Conservation (phyloP, 1,284 basidiomycete species). For the Papiliotrema fonsecae region DNA sequence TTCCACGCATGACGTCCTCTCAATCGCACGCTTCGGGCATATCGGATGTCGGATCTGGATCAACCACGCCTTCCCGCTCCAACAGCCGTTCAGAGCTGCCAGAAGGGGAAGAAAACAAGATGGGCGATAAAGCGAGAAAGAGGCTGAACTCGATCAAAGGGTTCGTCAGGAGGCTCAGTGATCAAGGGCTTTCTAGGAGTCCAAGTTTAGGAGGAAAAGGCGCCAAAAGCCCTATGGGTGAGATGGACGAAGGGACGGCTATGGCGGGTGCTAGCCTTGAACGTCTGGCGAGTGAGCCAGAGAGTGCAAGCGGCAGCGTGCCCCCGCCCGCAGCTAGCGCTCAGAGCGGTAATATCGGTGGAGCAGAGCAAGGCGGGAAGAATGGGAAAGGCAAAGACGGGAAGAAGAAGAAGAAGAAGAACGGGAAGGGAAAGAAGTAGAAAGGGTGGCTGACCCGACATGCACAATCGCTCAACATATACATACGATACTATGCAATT, state of each 20-base stretch:
- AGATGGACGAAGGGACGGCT: slow-evolving; percentile 1
- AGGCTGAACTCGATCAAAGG: slow-evolving; percentile 38
- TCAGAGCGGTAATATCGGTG: no score
- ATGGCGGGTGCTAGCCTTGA: neutral
- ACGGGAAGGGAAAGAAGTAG: no score
- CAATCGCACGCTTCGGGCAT: neutral
- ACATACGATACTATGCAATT: no score
- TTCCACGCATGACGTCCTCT: slow-evolving; percentile 1
- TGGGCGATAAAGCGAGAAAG: slow-evolving; percentile 28
- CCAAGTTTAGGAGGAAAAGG: neutral
- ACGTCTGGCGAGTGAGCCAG: no score
- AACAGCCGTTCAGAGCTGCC: neutral
- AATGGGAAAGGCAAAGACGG: no score
- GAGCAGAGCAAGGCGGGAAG: no score
- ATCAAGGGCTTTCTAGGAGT: slow-evolving; percentile 19
- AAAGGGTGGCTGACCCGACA: no score
- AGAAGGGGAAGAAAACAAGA: neutral
- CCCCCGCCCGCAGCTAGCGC: no score
- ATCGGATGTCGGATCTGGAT: neutral
- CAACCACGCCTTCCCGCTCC: neutral
- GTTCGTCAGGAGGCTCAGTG: slow-evolving; percentile 39
- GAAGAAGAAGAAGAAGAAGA: no score
- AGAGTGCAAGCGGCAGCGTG: no score
- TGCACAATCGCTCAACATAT: no score
- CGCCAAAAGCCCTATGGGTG: slow-evolving; percentile 2